Evolutionary conservation across 1,139 yeast genomes (phyloP).

Genomic region (Scheffersomyces stambukii): DNA sequence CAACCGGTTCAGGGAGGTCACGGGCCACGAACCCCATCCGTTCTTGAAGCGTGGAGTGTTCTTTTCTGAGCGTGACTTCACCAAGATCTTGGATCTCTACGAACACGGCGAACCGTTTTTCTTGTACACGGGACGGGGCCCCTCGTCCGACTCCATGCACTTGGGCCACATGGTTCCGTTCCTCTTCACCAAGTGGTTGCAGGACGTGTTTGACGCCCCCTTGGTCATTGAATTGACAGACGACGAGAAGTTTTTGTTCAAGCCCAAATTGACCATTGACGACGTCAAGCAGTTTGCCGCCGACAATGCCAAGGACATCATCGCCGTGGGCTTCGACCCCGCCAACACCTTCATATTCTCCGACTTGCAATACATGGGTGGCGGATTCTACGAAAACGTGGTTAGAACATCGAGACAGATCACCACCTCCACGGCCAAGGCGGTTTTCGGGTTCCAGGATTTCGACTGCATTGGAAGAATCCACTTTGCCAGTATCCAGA

Average conservation of each 20-base stretch:
- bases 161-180: slow-evolving; percentile 98
- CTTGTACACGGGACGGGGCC: slow-evolving; percentile 97
- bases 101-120: slow-evolving; percentile 96
- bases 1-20: slow-evolving; percentile 68
- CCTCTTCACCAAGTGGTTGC: slow-evolving; percentile 94
- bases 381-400: slow-evolving; percentile 90
- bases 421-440: slow-evolving; percentile 92
- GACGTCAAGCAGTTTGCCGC: slow-evolving; percentile 78
- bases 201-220: slow-evolving; percentile 97
- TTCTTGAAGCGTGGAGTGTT: slow-evolving; percentile 88
- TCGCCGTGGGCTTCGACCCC: slow-evolving; percentile 92
- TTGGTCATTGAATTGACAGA: slow-evolving; percentile 93
- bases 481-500: slow-evolving; percentile 95
- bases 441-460: slow-evolving; percentile 97
- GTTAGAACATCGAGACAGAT: slow-evolving; percentile 93
- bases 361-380: slow-evolving; percentile 89
- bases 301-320: slow-evolving; percentile 88
- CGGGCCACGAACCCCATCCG: slow-evolving; percentile 93
- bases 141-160: slow-evolving; percentile 92
- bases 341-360: slow-evolving; percentile 93
- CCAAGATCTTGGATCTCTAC: slow-evolving; percentile 74
- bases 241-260: slow-evolving; percentile 95
- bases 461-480: slow-evolving; percentile 91
- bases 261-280: slow-evolving; percentile 80
- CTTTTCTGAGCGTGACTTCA: slow-evolving; percentile 88